phyloP scores from a whole-genome alignment of 495 filamentous ascomycete species.

The Venustampulla echinocandica region DNA sequence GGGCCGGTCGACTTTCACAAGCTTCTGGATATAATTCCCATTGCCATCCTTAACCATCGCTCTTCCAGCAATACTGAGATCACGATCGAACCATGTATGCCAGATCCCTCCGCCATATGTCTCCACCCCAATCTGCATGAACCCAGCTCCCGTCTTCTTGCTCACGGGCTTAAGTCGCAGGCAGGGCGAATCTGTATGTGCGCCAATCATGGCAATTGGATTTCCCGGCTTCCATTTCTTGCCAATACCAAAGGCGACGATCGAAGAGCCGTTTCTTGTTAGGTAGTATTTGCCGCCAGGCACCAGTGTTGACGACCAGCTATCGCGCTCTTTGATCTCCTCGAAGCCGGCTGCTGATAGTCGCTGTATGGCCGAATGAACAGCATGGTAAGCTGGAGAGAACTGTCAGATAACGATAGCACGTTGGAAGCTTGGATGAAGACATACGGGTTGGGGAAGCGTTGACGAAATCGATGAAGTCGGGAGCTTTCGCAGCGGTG shows the following conservation, averaged over 20 bases:
- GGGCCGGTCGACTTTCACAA: slow-evolving; percentile 84
- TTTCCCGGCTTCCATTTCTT: slow-evolving; percentile 90
- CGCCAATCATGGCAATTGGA: slow-evolving; percentile 88
- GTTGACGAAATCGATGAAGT: slow-evolving; percentile 91
- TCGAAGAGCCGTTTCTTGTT: slow-evolving; percentile 87
- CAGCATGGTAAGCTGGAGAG: slow-evolving; percentile 81
- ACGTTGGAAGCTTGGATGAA: background rate
- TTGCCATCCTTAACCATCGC: slow-evolving; percentile 68
- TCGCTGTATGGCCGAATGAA: slow-evolving; percentile 64
- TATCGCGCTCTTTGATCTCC: slow-evolving; percentile 83
- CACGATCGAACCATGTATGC: slow-evolving; percentile 90
- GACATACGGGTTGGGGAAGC: slow-evolving; percentile 83
- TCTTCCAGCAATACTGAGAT: slow-evolving; percentile 83
- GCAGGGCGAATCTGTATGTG: slow-evolving; percentile 91
- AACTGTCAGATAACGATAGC: slow-evolving; percentile 13
- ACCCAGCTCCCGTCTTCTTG: slow-evolving; percentile 76
- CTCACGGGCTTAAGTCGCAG: slow-evolving; percentile 89
- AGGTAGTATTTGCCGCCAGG: slow-evolving; percentile 94
- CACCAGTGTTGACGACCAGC: slow-evolving; percentile 70
- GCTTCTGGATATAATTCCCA: slow-evolving; percentile 69
- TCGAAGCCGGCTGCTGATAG: slow-evolving; percentile 76
- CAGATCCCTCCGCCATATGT: slow-evolving; percentile 86
- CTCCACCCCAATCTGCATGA: slow-evolving; percentile 91
- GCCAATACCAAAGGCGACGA: slow-evolving; percentile 91
- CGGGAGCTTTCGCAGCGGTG: slow-evolving; percentile 60